Conservation (phyloP, 2,329 filamentous ascomycete species). For the Microdochium nivale region DNA sequence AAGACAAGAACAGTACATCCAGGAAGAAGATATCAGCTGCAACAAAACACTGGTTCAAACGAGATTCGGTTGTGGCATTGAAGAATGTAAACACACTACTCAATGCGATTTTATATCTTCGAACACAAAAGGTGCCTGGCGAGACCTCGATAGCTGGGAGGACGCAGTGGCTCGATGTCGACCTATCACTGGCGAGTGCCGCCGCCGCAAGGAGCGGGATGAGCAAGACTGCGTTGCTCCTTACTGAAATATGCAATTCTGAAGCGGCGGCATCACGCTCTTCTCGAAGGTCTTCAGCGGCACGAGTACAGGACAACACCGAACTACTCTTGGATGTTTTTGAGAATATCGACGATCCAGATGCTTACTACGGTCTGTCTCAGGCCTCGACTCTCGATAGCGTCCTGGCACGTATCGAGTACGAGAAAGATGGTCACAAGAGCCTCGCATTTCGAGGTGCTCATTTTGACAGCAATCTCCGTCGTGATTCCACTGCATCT, state of each 20-base stretch:
- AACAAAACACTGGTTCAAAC: constrained; percentile 54
- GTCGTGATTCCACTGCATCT: constrained; percentile 45
- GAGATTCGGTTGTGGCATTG: constrained; percentile 33
- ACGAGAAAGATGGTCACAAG: constrained; percentile 80
- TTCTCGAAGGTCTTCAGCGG: constrained; percentile 59
- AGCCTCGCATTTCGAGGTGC: constrained; percentile 86
- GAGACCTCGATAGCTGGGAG: constrained; percentile 76
- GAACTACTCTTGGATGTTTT: constrained; percentile 76
- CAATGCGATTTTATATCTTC: constrained; percentile 77
- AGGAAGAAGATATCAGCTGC: constrained; percentile 58
- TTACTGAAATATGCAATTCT: constrained; percentile 65
- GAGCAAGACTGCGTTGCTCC: constrained; percentile 77
- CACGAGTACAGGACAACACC: constrained; percentile 45
- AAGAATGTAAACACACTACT: constrained; percentile 66
- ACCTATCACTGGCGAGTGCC: constrained; percentile 59
- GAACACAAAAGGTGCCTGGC: constrained; percentile 64
- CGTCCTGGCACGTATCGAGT: constrained; percentile 75
- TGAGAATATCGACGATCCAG: constrained; percentile 88
- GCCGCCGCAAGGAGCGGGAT: constrained; percentile 74
- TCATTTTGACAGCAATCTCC: constrained; percentile 79
- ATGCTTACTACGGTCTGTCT: constrained; percentile 87
- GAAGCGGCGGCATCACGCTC: constrained; percentile 37
- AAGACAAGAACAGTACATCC: constrained; percentile 49
- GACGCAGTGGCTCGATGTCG: constrained; percentile 76
- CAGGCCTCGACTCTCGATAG: constrained; percentile 68